phyloP scores from a whole-genome alignment of 352 stramenopile genomes.

The Stephanocyclus meneghinianus region DNA sequence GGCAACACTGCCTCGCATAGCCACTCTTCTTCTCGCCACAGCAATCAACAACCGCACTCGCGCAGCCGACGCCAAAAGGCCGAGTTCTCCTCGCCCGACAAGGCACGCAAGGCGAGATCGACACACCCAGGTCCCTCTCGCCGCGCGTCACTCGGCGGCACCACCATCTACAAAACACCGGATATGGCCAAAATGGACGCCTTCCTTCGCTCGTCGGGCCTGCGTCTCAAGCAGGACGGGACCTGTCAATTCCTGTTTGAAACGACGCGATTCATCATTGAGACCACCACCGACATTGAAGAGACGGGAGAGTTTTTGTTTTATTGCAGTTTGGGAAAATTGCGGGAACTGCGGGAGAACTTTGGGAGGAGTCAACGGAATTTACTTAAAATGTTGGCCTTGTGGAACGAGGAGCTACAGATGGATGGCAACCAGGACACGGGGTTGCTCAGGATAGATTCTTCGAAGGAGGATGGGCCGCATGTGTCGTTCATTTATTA shows the following conservation, averaged over 20 bases:
- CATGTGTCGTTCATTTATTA: constrained; percentile 43
- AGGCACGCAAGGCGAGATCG: neutral
- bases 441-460: constrained; percentile 38
- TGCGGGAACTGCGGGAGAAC: constrained; percentile 9
- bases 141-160: constrained; percentile 39
- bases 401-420: constrained; percentile 34
- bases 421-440: constrained; percentile 6
- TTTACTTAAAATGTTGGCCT: constrained; percentile 30
- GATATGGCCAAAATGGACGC: constrained; percentile 39
- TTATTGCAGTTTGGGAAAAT: constrained; percentile 22
- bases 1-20: neutral
- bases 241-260: constrained; percentile 42
- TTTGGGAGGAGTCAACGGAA: constrained; percentile 4
- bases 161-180: constrained; percentile 28
- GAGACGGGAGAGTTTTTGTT: constrained; percentile 30
- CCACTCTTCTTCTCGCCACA: neutral
- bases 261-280: constrained; percentile 24
- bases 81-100: neutral
- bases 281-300: constrained; percentile 13
- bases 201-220: constrained; percentile 15
- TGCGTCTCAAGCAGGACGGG: constrained; percentile 39
- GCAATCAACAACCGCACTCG: neutral
- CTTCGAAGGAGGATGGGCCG: constrained; percentile 27
- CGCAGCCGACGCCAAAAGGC: neutral
- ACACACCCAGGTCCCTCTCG: neutral